Conservation (phyloP, 768 basidiomycete species). For the Suillus paluster region DNA sequence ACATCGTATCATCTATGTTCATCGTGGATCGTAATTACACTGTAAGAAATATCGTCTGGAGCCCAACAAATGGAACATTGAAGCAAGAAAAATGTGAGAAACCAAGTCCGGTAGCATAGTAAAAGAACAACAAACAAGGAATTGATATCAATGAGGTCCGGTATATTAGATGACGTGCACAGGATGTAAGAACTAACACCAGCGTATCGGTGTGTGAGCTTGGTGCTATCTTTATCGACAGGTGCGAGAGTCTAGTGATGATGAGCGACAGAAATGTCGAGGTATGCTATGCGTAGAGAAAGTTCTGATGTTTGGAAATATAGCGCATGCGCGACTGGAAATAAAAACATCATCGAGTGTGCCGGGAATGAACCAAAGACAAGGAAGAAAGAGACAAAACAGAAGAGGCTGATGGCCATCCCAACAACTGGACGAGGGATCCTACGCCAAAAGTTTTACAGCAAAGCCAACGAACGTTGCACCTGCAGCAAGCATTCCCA, state of each 20-base stretch:
- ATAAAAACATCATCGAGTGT: not conserved
- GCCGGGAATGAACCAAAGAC: no score
- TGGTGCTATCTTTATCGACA: not conserved
- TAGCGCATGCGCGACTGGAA: not conserved
- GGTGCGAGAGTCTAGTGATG: not conserved
- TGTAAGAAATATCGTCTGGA: not conserved
- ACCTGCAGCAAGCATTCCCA: constrained; percentile 20
- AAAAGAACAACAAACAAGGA: not conserved
- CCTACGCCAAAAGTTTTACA: constrained; percentile 25
- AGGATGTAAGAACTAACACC: not conserved
- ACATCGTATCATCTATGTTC: not conserved
- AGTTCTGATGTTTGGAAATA: not conserved
- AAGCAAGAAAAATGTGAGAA: not conserved
- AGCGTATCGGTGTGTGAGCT: not conserved
- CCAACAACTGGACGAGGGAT: not conserved
- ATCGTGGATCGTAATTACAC: not conserved
- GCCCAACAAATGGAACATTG: not conserved
- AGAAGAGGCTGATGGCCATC: not conserved
- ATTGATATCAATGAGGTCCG: not conserved
- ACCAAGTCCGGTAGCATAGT: not conserved
- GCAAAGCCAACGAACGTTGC: constrained; percentile 18
- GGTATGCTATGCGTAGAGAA: not conserved
- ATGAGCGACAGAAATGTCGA: not conserved
- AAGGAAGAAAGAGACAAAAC: no score
- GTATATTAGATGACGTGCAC: constrained; percentile 1